Percentiles rank a stretch among this genome's conserved stretches.
These are phyloP conservation scores for Phytophthora constricta DNA, from an alignment of 352 stramenopile genomes.

Conservation along the genomic window DNA sequence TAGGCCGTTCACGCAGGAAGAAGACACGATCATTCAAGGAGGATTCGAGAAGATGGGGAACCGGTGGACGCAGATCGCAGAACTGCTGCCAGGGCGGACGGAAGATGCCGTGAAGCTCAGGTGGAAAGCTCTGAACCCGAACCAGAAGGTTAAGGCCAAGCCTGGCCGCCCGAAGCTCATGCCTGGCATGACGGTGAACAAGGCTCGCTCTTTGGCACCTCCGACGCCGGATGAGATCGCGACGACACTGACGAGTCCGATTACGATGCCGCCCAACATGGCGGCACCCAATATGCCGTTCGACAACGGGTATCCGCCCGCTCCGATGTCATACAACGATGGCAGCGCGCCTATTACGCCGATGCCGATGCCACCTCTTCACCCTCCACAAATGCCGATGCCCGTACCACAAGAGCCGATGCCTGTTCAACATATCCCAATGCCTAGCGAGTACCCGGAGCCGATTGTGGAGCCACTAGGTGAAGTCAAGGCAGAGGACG, in stretches of 20 bases:
- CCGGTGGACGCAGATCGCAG: constrained; percentile 94
- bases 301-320: constrained; percentile 23
- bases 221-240: constrained; percentile 67
- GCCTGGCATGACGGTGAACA: constrained; percentile 58
- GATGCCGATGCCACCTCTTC: constrained; percentile 30
- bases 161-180: constrained; percentile 68
- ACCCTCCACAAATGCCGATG: constrained; percentile 32
- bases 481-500: constrained; percentile 60
- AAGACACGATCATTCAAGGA: constrained; percentile 95
- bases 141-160: constrained; percentile 63
- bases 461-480: constrained; percentile 68
- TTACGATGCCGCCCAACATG: constrained; percentile 32
- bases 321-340: constrained; percentile 25
- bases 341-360: constrained; percentile 26
- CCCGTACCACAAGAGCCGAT: constrained; percentile 23
- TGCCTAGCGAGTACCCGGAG: constrained; percentile 54
- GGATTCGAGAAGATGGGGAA: constrained; percentile 93
- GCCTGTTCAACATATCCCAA: constrained; percentile 18
- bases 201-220: constrained; percentile 46
- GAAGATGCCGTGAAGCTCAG: constrained; percentile 90
- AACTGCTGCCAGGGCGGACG: constrained; percentile 82
- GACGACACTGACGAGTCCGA: constrained; percentile 47
- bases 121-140: constrained; percentile 79
- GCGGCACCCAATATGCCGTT: constrained; percentile 20
- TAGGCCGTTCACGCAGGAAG: constrained; percentile 86